These are phyloP conservation scores for Erucastrum elatum DNA, from an alignment of 345 rosid genomes.

Conservation along the genomic window DNA sequence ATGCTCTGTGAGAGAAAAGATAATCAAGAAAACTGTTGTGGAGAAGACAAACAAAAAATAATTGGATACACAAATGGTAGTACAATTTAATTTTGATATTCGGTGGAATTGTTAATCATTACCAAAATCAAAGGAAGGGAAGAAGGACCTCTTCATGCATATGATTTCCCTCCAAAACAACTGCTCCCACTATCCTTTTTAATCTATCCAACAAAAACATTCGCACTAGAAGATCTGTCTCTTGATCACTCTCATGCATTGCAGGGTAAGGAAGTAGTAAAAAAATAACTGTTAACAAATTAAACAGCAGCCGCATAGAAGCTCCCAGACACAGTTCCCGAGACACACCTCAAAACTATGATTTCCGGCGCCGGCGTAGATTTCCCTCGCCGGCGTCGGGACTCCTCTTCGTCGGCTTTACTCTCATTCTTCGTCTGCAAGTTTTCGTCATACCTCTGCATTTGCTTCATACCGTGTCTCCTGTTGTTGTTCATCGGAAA, in stretches of 20 bases:
- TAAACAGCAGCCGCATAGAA: no score
- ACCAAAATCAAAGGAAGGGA: slow-evolving; percentile 50
- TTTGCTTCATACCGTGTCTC: no score
- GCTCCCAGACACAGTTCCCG: no score
- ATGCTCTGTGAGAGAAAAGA: neutral
- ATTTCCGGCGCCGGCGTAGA: no score
- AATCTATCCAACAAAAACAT: slow-evolving; percentile 57
- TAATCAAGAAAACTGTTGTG: neutral
- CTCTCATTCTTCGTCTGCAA: no score
- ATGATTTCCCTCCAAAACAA: slow-evolving; percentile 40
- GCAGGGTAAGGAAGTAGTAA: no score
- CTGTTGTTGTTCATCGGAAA: no score
- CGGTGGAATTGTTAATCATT: slow-evolving; percentile 68
- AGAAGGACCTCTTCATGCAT: slow-evolving; percentile 36
- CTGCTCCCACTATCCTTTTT: slow-evolving; percentile 38
- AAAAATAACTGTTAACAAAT: no score
- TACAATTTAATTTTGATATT: slow-evolving; percentile 1
- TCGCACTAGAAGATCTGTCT: slow-evolving; percentile 74
- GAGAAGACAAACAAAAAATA: neutral
- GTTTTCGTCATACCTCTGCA: no score
- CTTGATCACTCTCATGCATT: slow-evolving; percentile 31
- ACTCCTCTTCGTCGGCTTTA: no score
- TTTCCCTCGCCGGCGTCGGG: no score
- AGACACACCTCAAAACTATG: no score
- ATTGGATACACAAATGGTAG: neutral